Evolutionary conservation across 768 basidiomycete genomes (phyloP).

Genomic region (Mycena rosella): DNA sequence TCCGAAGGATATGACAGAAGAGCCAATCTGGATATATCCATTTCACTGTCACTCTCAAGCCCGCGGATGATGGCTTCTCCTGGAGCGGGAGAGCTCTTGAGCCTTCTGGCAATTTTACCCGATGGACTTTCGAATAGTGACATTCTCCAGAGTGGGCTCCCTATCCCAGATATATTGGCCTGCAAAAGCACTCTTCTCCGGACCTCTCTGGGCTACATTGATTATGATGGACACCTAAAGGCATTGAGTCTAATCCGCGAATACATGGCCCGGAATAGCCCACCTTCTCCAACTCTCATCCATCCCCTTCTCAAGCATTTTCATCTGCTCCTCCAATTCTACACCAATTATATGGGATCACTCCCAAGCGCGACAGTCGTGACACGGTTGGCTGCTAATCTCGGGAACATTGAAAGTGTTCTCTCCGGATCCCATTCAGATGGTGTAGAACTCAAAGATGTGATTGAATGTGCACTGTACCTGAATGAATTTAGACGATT

Average conservation of each 20-base stretch:
- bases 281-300: background rate
- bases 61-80: slow-evolving; percentile 3
- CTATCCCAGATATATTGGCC: background rate
- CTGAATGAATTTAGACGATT: background rate
- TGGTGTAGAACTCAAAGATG: background rate
- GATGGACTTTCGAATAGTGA: slow-evolving; percentile 20
- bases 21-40: slow-evolving; percentile 24
- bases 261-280: background rate
- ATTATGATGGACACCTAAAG: background rate
- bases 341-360: background rate
- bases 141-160: background rate
- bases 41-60: slow-evolving; percentile 14
- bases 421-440: background rate
- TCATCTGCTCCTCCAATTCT: background rate
- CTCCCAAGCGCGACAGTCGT: background rate
- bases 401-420: background rate
- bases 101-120: slow-evolving; percentile 13
- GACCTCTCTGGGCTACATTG: slow-evolving; percentile 15
- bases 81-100: background rate
- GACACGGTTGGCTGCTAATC: background rate
- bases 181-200: slow-evolving; percentile 6
- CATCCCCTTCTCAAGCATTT: background rate
- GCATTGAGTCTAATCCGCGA: background rate
- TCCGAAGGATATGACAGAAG: slow-evolving; percentile 22
- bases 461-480: background rate